Base-by-base conservation (phyloP, 2,329 filamentous ascomycete species). In the Mollisiaceae sp. region DNA sequence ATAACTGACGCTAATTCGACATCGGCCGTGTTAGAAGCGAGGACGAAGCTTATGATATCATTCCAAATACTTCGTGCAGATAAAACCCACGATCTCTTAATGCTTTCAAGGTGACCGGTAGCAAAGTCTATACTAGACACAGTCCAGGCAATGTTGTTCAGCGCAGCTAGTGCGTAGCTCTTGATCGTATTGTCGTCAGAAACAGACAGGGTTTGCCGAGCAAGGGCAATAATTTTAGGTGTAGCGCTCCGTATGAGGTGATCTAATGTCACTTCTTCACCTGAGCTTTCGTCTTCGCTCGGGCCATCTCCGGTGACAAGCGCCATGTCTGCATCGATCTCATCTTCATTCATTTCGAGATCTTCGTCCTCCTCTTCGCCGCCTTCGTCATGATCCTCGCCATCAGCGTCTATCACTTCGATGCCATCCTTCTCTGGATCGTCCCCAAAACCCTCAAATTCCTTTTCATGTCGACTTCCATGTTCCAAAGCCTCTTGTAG, bases 121-220 rank as follows among this genome's bases (percentile, higher is more conserved):
- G 82, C 79, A 71, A 88, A 87, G 75, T 89, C 86, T 70, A 88
- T 79, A 71, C 84, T 83, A 9, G 86, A 87, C 47, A 89, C 79
- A 12, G 87, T 88, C 87, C 89, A 91, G 61, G 88, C 81, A 61
- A 90, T 85, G 76, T 91, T 91, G 79, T 86, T 89, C 65, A 91
- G 80, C 18, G 86, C 83, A 1, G 85, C 84, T 27, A 91, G 77
- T 20, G 88, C 84, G 69, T 84, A 82, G 22, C 76, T 76, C 67
- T 85, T 85, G 47, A 89, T 77, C 15, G 24, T 8, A 8, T 79
- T 74, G 14, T 81, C 74, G 18, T 78, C 73, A 36, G 82, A 58
- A 18, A 62, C 59, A 9, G 57, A 41, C 11, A 54, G 12, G 14
- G 62, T 62, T 27, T 65, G 56, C 5, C 59, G 64, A n/a, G 70